phyloP scores from a whole-genome alignment of 2,329 filamentous ascomycete genomes.

The Lecanosticta acicola region DNA sequence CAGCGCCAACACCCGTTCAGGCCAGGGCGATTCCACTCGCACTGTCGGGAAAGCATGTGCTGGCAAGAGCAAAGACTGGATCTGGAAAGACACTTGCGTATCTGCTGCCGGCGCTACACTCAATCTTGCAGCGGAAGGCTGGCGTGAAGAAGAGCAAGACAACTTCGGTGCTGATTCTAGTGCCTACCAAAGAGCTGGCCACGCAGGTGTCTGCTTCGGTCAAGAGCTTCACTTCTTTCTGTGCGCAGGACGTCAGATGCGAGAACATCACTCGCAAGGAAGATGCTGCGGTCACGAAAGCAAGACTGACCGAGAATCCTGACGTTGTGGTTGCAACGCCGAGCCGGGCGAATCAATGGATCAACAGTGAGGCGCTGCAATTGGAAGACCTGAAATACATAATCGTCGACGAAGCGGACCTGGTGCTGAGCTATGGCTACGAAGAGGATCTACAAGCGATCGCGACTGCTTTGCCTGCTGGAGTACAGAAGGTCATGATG shows the following conservation, averaged over 20 bases:
- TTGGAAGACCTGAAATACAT: conserved; percentile 68
- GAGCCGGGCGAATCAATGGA: conserved; percentile 70
- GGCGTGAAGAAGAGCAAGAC: conserved; percentile 42
- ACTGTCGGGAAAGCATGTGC: conserved; percentile 78
- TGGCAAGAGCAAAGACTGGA: conserved; percentile 89
- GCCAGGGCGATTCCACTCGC: conserved; percentile 80
- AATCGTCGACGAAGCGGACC: conserved; percentile 89
- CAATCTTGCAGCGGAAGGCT: conserved; percentile 71
- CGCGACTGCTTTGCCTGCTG: conserved; percentile 70
- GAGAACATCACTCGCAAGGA: conserved; percentile 89
- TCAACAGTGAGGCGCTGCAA: conserved; percentile 66
- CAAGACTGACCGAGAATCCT: conserved; percentile 76
- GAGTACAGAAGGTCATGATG: conserved; percentile 86
- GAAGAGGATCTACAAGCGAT: conserved; percentile 82
- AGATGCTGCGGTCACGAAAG: conserved; percentile 79
- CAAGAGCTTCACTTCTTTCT: conserved; percentile 72
- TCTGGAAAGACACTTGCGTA: conserved; percentile 98
- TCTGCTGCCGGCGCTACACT: conserved; percentile 79
- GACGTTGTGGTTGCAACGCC: conserved; percentile 91
- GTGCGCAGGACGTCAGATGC: conserved; percentile 72
- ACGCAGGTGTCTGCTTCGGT: conserved; percentile 81
- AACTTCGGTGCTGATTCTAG: conserved; percentile 78
- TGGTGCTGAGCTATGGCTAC: conserved; percentile 91
- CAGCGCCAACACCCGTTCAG: conserved; percentile 83
- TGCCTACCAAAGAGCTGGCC: conserved; percentile 90